Evolutionary conservation across 768 basidiomycete genomes (phyloP), one percentile per base, ranked within the genome.

Genomic region (Dioszegia aurantiaca): DNA sequence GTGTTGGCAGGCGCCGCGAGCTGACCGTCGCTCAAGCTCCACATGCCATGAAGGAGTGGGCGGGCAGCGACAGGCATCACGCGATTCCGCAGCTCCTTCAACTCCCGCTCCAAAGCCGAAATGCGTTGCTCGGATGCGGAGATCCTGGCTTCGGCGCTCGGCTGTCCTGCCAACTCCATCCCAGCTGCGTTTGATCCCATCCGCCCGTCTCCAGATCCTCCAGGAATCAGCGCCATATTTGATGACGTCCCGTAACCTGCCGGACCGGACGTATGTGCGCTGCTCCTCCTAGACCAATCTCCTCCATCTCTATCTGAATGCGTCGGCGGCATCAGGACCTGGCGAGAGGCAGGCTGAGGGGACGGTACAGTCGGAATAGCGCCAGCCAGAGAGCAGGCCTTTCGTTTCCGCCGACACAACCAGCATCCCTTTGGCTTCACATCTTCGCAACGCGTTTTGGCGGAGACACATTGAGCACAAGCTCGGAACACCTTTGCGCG

Each of bases 371-470:
- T 28, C 10, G 31, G 11, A 24, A 56, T 27, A 2, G 43, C 45
- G 11, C 40, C 49, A 28, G 58, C 36, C 17, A 67, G 40, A 4
- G 65, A 63, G 37, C 65, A 67, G 4, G 12, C 19, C 28, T 60
- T 67, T 26, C 44, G 17, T 36, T 58, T 62, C 11, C 44, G 56
- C 14, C 65, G 55, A 43, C 65, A 67, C 1, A 58, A 24, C 27
- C 47, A 58, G 44, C 59, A 67, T 1, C 65, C 65, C 11, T 55
- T 37, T 2, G 56, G 43, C 42, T 44, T 46, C 30, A 67, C 65
- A 44, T 60, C 65, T 19, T 63, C 61, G 43, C 65, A 67, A 11
- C 65, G 51, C 8, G 65, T 63, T 52, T 67, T 67, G 31, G 61
- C 47, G 28, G 48, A 40, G 5, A 63, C 61, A 40, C 65, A 67